Evolutionary conservation across 768 basidiomycete species (phyloP).

Genomic region (Coprinopsis marcescibilis): DNA sequence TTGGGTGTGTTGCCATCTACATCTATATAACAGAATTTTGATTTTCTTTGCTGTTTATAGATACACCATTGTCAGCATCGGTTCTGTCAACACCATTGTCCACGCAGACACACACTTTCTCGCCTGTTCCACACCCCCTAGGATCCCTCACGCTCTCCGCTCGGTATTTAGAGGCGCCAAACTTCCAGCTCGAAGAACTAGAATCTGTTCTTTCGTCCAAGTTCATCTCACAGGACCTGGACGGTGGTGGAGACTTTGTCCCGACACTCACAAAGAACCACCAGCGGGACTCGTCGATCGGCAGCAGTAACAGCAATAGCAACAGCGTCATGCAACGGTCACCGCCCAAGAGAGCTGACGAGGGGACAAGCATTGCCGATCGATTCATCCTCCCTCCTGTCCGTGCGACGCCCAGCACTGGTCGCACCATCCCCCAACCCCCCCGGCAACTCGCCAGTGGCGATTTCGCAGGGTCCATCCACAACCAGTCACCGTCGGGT

Average conservation of each 20-base stretch:
- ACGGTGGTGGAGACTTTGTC: slow-evolving; percentile 49
- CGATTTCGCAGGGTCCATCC: slow-evolving; percentile 6
- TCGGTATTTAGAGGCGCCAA: slow-evolving; percentile 60
- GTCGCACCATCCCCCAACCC: slow-evolving; percentile 4
- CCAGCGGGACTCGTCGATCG: slow-evolving; percentile 46
- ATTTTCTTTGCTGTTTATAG: neutral
- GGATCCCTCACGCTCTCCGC: slow-evolving; percentile 58
- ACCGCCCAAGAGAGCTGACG: slow-evolving; percentile 11
- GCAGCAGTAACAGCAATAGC: slow-evolving; percentile 25
- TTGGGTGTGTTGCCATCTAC: slow-evolving; percentile 27
- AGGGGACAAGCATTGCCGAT: slow-evolving; percentile 25
- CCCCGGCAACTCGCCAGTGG: slow-evolving; percentile 11
- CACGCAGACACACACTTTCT: slow-evolving; percentile 55
- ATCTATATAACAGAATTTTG: neutral
- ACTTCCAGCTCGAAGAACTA: slow-evolving; percentile 70
- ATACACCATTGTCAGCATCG: slow-evolving; percentile 25
- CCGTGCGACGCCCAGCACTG: slow-evolving; percentile 20
- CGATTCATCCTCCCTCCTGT: slow-evolving; percentile 32
- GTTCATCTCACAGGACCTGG: slow-evolving; percentile 59
- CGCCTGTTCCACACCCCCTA: slow-evolving; percentile 59
- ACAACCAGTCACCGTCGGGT: slow-evolving; percentile 23
- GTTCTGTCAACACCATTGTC: slow-evolving; percentile 30
- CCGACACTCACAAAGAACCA: slow-evolving; percentile 67
- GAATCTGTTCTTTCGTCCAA: slow-evolving; percentile 71
- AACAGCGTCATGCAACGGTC: slow-evolving; percentile 19